Base-by-base conservation (phyloP, 2,329 filamentous ascomycete species). In the Seiridium unicorne region DNA sequence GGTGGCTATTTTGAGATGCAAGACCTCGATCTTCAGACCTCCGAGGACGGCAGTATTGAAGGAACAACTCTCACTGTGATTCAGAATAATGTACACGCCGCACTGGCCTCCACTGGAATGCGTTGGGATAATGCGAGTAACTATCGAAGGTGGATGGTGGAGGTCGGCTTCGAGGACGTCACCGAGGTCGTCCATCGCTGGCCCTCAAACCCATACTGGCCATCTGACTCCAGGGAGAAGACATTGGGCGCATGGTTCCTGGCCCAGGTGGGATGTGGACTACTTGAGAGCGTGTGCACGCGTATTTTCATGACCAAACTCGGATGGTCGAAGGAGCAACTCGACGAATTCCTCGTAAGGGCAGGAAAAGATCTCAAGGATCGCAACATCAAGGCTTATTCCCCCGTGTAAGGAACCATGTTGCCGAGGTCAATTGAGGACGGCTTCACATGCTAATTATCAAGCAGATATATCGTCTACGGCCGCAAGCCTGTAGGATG, bases 1-100 rank as follows among this genome's bases (percentile, higher is more conserved):
- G 73, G 73, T n/a, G 73, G 71, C 38, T 72, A 60, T 60, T 58
- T 72, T 31, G 74, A 75, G 44, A 56, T 42, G 53, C 57, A 59
- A 40, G 49, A 59, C 49, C 32, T 59, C 26, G 51, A 55, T 36
- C 49, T 59, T n/a, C 49, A 59, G 35, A 58, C 44, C 13, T 59
- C 57, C 7, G 44, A 57, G 51, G 57, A 59, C 18, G 57, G 44
- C 13, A 63, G 55, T 40, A 61, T 65, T 18, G 65, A 67, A 44
- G 55, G 46, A 10, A 58, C 63, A 4, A 36, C 57, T 4, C 59
- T 61, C 0, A 32, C 36, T 5, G 51, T 61, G 4, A 48, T 58
- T n/a, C 10, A 44, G 32, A 32, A 61, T 1, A n/a, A 57, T 32
- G 58, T 64, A 40, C 34, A 63, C 51, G 62, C 58, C 10, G 47